A percentile compares a stretch with the other conserved stretches of the same genome.
These are phyloP conservation scores for Trypanosoma conorhini DNA, from an alignment of 208 protist species.

Conservation along the genomic window DNA sequence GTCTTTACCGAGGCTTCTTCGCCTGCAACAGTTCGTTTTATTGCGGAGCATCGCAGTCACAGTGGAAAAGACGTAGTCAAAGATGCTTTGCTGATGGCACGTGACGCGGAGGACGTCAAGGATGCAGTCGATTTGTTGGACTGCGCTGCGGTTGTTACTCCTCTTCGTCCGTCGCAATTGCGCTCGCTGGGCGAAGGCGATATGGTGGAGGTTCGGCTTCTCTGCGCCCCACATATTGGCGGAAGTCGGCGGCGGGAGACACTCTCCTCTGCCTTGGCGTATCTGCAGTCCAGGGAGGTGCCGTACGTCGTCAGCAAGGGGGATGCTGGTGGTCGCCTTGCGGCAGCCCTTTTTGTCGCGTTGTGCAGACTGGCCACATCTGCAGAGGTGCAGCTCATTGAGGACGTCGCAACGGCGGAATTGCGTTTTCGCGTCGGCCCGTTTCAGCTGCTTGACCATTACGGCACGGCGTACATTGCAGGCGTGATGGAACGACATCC, in stretches of 20 bases:
- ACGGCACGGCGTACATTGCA: slow-evolving; percentile 14
- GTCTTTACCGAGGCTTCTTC: slow-evolving; percentile 18
- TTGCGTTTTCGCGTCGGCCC: slow-evolving; percentile 24
- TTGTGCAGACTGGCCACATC: slow-evolving; percentile 21
- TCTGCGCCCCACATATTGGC: slow-evolving; percentile 3
- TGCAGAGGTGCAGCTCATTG: slow-evolving; percentile 10
- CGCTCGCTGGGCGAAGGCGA: neutral
- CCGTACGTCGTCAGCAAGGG: slow-evolving; percentile 34
- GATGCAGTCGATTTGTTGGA: slow-evolving; percentile 21
- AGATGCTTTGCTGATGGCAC: slow-evolving; percentile 19
- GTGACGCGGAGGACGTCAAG: neutral
- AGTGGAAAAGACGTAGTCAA: neutral
- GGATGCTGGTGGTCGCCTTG: slow-evolving; percentile 26
- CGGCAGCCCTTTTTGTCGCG: slow-evolving; percentile 27
- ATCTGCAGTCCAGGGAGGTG: slow-evolving; percentile 24
- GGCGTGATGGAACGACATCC: slow-evolving; percentile 12
- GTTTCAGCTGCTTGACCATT: slow-evolving; percentile 29
- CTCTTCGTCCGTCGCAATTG: slow-evolving; percentile 13
- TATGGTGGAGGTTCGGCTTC: slow-evolving; percentile 26
- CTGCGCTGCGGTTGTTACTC: slow-evolving; percentile 25
- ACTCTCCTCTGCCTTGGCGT: slow-evolving; percentile 25
- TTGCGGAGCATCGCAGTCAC: slow-evolving; percentile 15
- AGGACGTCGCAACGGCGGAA: slow-evolving; percentile 1
- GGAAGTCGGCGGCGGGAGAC: neutral
- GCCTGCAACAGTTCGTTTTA: slow-evolving; percentile 12